Evolutionary conservation across 1,284 basidiomycete species (phyloP), one percentile per base, ranked within the genome.

Genomic region (Malassezia slooffiae): DNA sequence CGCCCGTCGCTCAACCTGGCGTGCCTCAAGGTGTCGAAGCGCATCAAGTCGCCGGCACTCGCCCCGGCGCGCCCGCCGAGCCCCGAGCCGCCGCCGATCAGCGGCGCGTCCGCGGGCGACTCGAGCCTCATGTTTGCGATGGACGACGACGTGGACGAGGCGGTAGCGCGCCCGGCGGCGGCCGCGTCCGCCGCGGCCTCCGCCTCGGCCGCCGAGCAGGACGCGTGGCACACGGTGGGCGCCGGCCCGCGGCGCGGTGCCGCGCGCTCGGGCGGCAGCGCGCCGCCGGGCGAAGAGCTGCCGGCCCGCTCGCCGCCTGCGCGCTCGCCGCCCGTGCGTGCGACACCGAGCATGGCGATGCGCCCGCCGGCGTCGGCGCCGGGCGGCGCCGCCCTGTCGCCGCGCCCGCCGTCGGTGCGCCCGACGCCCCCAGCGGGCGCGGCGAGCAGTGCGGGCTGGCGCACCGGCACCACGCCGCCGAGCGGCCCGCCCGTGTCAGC

Each of bases 1-100:
- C 70, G 72, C 20, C 77, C 71, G 7, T 68, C 67, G 12, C 57
- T 75, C 28, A 58, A 70, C 36, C 57, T 67, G 8, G 53, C 62
- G 19, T 58, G 58, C 24, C 56, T 62, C 29, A 58, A 57, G 19
- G 61, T 62, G 6, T 47, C 54, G 34, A 41, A 50, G 17, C 27
- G 33, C 15, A 8, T 6, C 12, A 46, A 40, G 28, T 32, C 39
- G 35, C 46, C 38, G 7, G 26, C 27, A 10, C 16, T 34, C 24
- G 32, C 19, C 12, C 21, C 40, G 6, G 35, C 26, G 22, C 4
- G 19, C 34, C 5, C 17, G 12, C 6, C 7, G n/a, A 20, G 4
- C 0, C 34, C 47, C 2, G 15, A 15, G 7, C 32, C 40, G 24
- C 10, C 8, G 16, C 38, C 28, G 10, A 15, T 28, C 28, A 20